phyloP scores from a whole-genome alignment of 805 yeast species.

The Lachancea cidri region DNA sequence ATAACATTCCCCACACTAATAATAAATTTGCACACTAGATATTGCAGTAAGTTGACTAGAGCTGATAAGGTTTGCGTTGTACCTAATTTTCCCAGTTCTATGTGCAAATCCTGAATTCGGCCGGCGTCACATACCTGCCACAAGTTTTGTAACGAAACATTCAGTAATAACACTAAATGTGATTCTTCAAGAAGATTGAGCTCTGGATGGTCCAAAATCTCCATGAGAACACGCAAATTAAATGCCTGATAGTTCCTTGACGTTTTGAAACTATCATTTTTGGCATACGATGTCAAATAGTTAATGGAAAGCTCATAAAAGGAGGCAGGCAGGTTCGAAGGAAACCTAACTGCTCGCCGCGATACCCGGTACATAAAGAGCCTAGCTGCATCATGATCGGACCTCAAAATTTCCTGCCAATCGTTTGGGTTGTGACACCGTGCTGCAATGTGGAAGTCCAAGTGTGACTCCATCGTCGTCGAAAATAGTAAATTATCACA shows the following conservation, averaged over 20 bases:
- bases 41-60: conserved; percentile 23
- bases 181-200: conserved; percentile 23
- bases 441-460: conserved; percentile 23
- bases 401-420: conserved; percentile 4
- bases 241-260: conserved; percentile 10
- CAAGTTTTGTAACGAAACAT: conserved; percentile 16
- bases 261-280: conserved; percentile 6
- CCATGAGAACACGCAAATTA: conserved; percentile 27
- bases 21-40: conserved; percentile 19
- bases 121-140: conserved; percentile 4
- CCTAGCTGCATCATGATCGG: conserved; percentile 4
- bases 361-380: conserved; percentile 15
- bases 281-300: not conserved
- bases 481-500: conserved; percentile 5
- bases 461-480: conserved; percentile 11
- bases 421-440: conserved; percentile 1
- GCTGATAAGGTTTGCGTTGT: conserved; percentile 25
- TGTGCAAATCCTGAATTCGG: conserved; percentile 17
- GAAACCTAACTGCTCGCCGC: conserved; percentile 12
- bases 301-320: conserved; percentile 6
- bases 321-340: conserved; percentile 10
- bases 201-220: conserved; percentile 32
- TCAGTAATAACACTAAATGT: conserved; percentile 16
- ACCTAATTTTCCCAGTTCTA: conserved; percentile 17
- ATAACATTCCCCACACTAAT: conserved; percentile 13